Evolutionary conservation across 306 rosid genomes (phyloP).

Genomic region (Lathyrus aphaca): DNA sequence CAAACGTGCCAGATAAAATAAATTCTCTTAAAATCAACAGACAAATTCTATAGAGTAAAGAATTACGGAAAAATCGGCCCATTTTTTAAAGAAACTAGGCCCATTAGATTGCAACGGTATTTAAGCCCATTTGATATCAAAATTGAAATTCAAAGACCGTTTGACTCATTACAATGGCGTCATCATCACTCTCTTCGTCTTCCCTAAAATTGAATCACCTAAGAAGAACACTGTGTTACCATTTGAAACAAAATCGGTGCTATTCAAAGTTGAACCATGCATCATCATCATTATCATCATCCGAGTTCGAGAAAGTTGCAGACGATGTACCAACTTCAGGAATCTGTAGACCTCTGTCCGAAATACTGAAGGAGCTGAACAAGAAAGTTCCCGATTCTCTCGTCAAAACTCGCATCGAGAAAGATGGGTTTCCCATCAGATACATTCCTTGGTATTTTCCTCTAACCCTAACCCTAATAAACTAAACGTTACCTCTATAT

Average conservation of each 20-base stretch:
- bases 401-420: conserved; percentile 58
- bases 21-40: no score
- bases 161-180: conserved; percentile 6
- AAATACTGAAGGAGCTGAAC: conserved; percentile 74
- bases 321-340: conserved; percentile 52
- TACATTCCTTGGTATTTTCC: conserved; percentile 63
- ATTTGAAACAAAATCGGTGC: not conserved
- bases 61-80: not conserved
- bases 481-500: not conserved
- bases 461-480: conserved; percentile 10
- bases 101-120: not conserved
- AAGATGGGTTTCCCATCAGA: conserved; percentile 55
- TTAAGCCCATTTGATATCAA: not conserved
- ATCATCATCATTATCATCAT: not conserved
- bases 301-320: not conserved
- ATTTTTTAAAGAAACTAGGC: not conserved
- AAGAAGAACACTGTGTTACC: not conserved
- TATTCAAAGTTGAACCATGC: conserved; percentile 26
- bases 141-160: not conserved
- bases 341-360: conserved; percentile 70
- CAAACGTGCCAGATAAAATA: no score
- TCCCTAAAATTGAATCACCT: conserved; percentile 10
- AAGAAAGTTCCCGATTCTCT: conserved; percentile 81
- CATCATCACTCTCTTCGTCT: not conserved
- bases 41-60: no score